These are phyloP conservation scores for Paxillus ammoniavirescens DNA, from an alignment of 768 basidiomycete genomes.

Conservation along the genomic window DNA sequence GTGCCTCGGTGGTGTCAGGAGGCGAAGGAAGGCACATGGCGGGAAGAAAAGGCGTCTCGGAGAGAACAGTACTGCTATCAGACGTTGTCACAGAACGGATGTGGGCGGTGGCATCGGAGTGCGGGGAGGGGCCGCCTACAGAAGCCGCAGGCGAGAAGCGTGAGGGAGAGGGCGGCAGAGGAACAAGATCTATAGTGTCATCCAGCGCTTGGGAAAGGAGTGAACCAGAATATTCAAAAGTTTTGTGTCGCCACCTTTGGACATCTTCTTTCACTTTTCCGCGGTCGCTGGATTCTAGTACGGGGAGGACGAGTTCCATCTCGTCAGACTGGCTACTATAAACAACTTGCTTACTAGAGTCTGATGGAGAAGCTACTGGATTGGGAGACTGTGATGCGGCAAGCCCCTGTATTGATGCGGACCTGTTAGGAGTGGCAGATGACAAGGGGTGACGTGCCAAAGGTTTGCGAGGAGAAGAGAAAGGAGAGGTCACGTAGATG, in stretches of 20 bases:
- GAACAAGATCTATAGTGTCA: constrained; percentile 19
- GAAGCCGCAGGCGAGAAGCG: constrained; percentile 8
- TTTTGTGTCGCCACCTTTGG: constrained; percentile 41
- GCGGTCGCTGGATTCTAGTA: constrained; percentile 23
- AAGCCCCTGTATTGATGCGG: constrained; percentile 3
- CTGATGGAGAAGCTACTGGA: constrained; percentile 16
- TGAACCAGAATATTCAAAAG: constrained; percentile 19
- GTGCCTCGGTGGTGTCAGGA: constrained; percentile 18
- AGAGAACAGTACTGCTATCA: constrained; percentile 5
- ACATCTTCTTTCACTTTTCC: constrained; percentile 37
- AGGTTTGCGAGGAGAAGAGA: constrained; percentile 35
- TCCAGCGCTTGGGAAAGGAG: neutral
- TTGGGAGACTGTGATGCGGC: neutral
- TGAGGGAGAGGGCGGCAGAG: constrained; percentile 10
- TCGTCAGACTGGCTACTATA: constrained; percentile 72
- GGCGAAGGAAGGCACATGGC: constrained; percentile 21
- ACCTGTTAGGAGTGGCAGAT: constrained; percentile 1
- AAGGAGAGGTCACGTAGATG: constrained; percentile 10
- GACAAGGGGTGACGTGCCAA: constrained; percentile 29
- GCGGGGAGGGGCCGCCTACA: neutral
- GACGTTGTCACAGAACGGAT: constrained; percentile 2
- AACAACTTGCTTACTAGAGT: constrained; percentile 36
- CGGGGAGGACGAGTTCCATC: constrained; percentile 45
- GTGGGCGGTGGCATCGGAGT: constrained; percentile 11
- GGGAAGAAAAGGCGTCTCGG: constrained; percentile 13